phyloP scores from a whole-genome alignment of 2,329 filamentous ascomycete species.

The Byssochlamys sp. region DNA sequence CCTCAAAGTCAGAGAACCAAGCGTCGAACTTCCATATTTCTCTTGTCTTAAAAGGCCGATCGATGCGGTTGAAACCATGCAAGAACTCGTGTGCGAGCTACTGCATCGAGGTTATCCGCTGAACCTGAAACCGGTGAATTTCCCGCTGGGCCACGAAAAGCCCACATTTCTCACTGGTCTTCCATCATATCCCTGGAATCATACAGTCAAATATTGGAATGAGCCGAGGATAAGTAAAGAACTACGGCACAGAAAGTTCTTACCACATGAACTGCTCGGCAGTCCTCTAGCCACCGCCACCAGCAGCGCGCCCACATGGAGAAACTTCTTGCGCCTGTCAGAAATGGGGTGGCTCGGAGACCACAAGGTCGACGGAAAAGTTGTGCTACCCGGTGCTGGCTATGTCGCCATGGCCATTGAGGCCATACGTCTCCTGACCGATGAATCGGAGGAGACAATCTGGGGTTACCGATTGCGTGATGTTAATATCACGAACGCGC shows the following conservation, averaged over 20 bases:
- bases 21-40: constrained; percentile 2
- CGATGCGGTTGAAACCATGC: constrained; percentile 1
- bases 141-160: background rate
- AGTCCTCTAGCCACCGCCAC: too few species aligned
- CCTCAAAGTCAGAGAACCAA: background rate
- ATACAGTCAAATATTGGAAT: constrained; percentile 8
- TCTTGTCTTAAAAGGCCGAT: constrained; percentile 3
- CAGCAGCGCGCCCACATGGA: too few species aligned
- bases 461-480: constrained; percentile 8
- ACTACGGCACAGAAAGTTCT: too few species aligned
- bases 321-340: too few species aligned
- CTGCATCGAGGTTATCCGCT: background rate
- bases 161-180: constrained; percentile 2
- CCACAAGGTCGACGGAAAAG: too few species aligned
- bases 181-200: constrained; percentile 6
- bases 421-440: background rate
- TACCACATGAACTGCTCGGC: too few species aligned
- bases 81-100: background rate
- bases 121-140: background rate
- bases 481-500: constrained; percentile 8
- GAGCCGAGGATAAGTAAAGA: constrained; percentile 7
- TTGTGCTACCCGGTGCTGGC: too few species aligned
- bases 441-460: constrained; percentile 1
- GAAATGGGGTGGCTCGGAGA: too few species aligned
- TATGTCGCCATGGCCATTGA: too few species aligned